Base-by-base conservation (phyloP, 2,329 filamentous ascomycete genomes). In the Talaromyces verruculosus region DNA sequence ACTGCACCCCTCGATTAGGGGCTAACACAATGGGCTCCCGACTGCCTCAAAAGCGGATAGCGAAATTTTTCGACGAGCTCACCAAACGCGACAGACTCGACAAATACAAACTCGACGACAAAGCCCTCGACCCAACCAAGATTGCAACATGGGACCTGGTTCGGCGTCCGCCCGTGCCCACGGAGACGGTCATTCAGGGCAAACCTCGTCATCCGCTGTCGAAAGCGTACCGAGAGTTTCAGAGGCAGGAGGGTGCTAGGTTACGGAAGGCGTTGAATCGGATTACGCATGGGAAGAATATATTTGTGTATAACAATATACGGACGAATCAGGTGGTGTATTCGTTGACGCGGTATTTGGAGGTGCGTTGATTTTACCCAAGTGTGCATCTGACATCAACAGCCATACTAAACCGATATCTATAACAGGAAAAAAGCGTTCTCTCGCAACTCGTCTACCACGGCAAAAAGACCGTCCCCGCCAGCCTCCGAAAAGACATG, bases 321-420 rank as follows among this genome's bases (percentile, higher is more conserved):
- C 82, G 83, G 68, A 88, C 87, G 41, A 87, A 88, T 67, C 87
- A 89, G 76, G 84, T 89, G 69, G 78, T 89, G 64, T 89, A 89
- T 76, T 88, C 87, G 25, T 76, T 89, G 68, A 82, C 82, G 47
- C 82, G 84, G 62, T 79, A 82, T 62, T 74, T 89, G 55, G 80
- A 87, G 69, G 86, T 88, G 78, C 69, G 80, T 65, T n/a, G n/a
- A n/a, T n/a, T n/a, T n/a, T n/a, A n/a, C n/a, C n/a, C n/a, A n/a
- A n/a, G n/a, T n/a, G n/a, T n/a, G n/a, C n/a, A n/a, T n/a, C n/a
- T n/a, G n/a, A n/a, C n/a, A n/a, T n/a, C n/a, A n/a, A n/a, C n/a
- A n/a, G n/a, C n/a, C n/a, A n/a, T n/a, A 33, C 30, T 33, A 33
- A 47, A 22, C 8, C 19, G n/a, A 11, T 11, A n/a, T 30, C 22